Percentiles rank a stretch among this genome's conserved stretches.
These are phyloP conservation scores for Nothophoma quercina DNA, from an alignment of 2,329 filamentous ascomycete species.

Conservation along the genomic window DNA sequence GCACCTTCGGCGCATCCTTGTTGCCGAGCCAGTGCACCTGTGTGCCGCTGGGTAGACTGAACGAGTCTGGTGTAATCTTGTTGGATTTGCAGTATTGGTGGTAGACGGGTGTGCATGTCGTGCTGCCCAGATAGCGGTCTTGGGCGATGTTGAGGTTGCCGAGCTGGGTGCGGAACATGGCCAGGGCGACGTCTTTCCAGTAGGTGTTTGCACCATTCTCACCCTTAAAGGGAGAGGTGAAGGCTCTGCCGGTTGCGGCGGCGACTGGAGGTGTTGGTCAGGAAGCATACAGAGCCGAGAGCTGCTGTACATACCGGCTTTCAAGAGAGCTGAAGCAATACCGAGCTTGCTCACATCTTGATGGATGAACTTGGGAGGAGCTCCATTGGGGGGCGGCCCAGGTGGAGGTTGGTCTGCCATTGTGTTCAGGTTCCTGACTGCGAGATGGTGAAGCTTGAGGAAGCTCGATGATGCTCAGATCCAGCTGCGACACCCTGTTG, in stretches of 20 bases:
- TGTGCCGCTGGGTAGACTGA: conserved; percentile 51
- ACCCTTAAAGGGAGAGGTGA: conserved; percentile 49
- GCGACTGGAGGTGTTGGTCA: conserved; percentile 29
- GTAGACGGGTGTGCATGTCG: conserved; percentile 41
- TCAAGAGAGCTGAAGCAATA: conserved; percentile 40
- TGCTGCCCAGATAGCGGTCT: conserved; percentile 44
- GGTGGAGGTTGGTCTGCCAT: not conserved
- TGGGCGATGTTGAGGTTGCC: conserved; percentile 38
- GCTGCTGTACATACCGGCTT: conserved; percentile 34
- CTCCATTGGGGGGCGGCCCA: not conserved
- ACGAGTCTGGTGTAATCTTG: conserved; percentile 49
- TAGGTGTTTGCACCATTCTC: conserved; percentile 44
- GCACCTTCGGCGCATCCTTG: conserved; percentile 47
- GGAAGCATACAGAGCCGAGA: not conserved
- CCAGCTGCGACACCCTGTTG: not conserved
- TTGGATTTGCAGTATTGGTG: conserved; percentile 44
- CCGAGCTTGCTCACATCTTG: conserved; percentile 43
- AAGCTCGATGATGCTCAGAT: not conserved
- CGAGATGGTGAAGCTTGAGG: not conserved
- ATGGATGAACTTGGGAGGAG: conserved; percentile 16
- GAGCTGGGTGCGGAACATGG: conserved; percentile 41
- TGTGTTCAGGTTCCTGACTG: not conserved
- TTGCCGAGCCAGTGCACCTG: conserved; percentile 58
- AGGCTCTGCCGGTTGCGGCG: conserved; percentile 42
- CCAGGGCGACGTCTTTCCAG: conserved; percentile 47